Conservation (phyloP, 805 yeast species). For the Candida lessepsii region DNA sequence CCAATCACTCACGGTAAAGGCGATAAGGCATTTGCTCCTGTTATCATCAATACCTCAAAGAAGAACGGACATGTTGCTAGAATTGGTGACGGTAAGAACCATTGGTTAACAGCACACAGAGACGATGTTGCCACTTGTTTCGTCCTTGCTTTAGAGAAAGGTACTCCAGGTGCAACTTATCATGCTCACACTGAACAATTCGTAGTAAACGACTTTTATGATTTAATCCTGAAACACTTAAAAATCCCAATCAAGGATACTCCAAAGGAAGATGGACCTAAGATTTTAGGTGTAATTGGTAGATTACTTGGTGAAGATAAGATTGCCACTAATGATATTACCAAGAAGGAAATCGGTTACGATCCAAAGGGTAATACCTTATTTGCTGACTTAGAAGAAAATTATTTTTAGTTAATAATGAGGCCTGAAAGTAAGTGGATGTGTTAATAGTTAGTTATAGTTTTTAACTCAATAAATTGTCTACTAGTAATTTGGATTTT, state of each 20-base stretch:
- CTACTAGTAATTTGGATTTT: too few species aligned
- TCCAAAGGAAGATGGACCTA: conserved; percentile 14
- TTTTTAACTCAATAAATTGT: too few species aligned
- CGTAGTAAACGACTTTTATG: conserved; percentile 4
- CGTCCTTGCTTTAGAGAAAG: conserved; percentile 13
- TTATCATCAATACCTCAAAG: conserved; percentile 22
- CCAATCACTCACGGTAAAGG: conserved; percentile 28
- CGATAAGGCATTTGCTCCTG: not conserved
- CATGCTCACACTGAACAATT: conserved; percentile 19
- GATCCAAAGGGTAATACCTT: conserved; percentile 14
- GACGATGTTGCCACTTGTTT: conserved; percentile 10
- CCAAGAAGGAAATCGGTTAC: conserved; percentile 25
- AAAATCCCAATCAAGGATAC: conserved; percentile 16
- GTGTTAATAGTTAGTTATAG: too few species aligned
- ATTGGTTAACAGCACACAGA: conserved; percentile 31
- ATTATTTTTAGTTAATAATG: too few species aligned
- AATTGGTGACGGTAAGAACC: conserved; percentile 20
- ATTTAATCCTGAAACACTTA: not conserved
- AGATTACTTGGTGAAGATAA: not conserved
- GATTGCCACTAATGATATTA: conserved; percentile 16
- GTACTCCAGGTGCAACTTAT: conserved; percentile 10
- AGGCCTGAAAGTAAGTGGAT: too few species aligned
- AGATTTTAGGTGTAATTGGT: conserved; percentile 12
- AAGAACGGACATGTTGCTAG: conserved; percentile 30
- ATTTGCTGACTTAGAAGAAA: too few species aligned